These are phyloP conservation scores for Tylopilus orsonianus DNA, from an alignment of 1,284 basidiomycete species.

Conservation along the genomic window DNA sequence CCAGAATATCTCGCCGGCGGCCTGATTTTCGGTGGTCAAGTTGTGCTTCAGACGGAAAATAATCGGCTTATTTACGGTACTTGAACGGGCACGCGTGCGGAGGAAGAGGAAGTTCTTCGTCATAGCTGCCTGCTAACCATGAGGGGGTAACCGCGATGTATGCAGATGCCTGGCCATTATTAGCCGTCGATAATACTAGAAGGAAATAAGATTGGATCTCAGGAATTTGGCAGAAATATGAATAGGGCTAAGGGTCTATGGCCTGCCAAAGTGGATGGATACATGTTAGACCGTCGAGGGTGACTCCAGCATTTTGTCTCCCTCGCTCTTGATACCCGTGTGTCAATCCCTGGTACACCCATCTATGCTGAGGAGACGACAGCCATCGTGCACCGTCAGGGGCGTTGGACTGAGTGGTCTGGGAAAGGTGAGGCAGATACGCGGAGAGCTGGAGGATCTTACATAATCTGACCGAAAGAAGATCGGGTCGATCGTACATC, in stretches of 20 bases:
- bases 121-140: not conserved
- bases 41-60: not conserved
- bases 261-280: not conserved
- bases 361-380: too few relatives aligned
- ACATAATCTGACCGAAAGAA: not conserved
- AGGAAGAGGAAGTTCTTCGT: not conserved
- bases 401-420: too few relatives aligned
- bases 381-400: too few relatives aligned
- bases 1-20: not conserved
- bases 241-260: conserved; percentile 2
- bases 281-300: not conserved
- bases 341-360: too few relatives aligned
- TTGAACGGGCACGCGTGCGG: not conserved
- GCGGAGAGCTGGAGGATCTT: not conserved
- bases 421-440: too few relatives aligned
- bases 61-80: not conserved
- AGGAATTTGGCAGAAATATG: not conserved
- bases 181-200: not conserved
- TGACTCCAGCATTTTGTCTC: not conserved
- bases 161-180: not conserved
- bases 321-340: not conserved
- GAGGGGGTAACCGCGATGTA: not conserved
- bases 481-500: not conserved
- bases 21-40: not conserved
- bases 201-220: conserved; percentile 3